Base-by-base conservation (phyloP, 441 rosid genomes). In the Corymbia citriodora region DNA sequence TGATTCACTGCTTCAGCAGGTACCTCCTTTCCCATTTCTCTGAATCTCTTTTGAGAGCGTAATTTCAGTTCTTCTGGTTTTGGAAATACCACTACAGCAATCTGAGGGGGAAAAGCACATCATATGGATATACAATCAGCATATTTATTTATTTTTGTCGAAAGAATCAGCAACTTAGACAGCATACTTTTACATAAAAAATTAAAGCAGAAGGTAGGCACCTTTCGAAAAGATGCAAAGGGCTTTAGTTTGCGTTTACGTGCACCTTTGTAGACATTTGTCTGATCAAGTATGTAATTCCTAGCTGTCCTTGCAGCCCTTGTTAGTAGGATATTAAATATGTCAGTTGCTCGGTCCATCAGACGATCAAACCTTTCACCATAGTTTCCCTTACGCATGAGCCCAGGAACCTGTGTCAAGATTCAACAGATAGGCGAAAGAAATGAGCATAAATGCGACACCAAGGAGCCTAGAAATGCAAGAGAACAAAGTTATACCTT, bases 231-330 rank as follows among this genome's bases (percentile, higher is more conserved):
- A 61, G 49, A 87, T 48, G 87, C 89, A 92, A 93, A 93, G 45
- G 86, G 92, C 65, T 88, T 88, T 89, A 92, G 63, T 92, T 93
- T 91, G 63, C 91, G 91, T 82, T 86, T 91, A 16, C 92, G 90
- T 88, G 93, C 94, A 90, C 92, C 91, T 89, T 91, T 92, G 91
- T 88, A 93, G 87, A 93, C 92, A 89, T 92, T 93, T n/a, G 93
- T 92, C 92, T 91, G 93, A 87, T 94, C 93, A 74, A 94, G 89
- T 31, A 94, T 63, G 87, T 90, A 92, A 89, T 92, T 93, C 29
- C 79, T 55, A 54, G 93, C 91, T 81, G 90, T 93, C 88, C 57
- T 89, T 2, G 93, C 90, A 25, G 93, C 94, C 90, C 92, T 93
- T 5, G 91, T 65, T 61, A 93, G 82, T 14, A 93, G 91, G 54